Percentiles rank a stretch among this genome's conserved stretches.
Evolutionary conservation across 179 eudicot species (phyloP).

Genomic region (Vitellaria paradoxa): DNA sequence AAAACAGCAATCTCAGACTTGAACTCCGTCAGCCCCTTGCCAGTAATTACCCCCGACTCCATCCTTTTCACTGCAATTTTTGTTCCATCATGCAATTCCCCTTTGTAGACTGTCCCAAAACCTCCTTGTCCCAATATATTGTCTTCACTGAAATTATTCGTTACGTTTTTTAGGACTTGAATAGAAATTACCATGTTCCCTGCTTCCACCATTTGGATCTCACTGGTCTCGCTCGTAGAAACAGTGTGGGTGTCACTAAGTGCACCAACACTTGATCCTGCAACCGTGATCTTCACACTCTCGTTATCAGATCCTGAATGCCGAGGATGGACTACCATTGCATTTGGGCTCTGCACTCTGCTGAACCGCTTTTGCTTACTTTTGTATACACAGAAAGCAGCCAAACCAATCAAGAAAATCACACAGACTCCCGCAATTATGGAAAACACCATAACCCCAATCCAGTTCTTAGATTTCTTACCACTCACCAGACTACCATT

Average conservation of each 20-base stretch:
- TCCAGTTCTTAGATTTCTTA: slow-evolving; percentile 41
- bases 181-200: slow-evolving; percentile 79
- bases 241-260: slow-evolving; percentile 46
- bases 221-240: slow-evolving; percentile 38
- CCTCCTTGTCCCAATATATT: slow-evolving; percentile 75
- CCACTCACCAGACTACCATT: slow-evolving; percentile 15
- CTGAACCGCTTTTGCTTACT: slow-evolving; percentile 52
- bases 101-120: slow-evolving; percentile 79
- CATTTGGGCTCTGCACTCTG: slow-evolving; percentile 67
- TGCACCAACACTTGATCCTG: slow-evolving; percentile 61
- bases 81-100: slow-evolving; percentile 75
- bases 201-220: slow-evolving; percentile 67
- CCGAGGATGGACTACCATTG: slow-evolving; percentile 72
- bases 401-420: slow-evolving; percentile 41
- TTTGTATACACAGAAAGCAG: slow-evolving; percentile 47
- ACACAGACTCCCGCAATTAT: slow-evolving; percentile 44
- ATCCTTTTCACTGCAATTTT: slow-evolving; percentile 78
- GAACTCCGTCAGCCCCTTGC: slow-evolving; percentile 68
- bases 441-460: slow-evolving; percentile 35
- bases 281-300: slow-evolving; percentile 72
- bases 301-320: slow-evolving; percentile 70
- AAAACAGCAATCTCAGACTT: slow-evolving; percentile 69
- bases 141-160: slow-evolving; percentile 64
- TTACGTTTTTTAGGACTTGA: slow-evolving; percentile 67
- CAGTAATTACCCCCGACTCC: slow-evolving; percentile 62